These are phyloP conservation scores for Chlorencoelia australis DNA, from an alignment of 2,329 filamentous ascomycete species.

Conservation along the genomic window DNA sequence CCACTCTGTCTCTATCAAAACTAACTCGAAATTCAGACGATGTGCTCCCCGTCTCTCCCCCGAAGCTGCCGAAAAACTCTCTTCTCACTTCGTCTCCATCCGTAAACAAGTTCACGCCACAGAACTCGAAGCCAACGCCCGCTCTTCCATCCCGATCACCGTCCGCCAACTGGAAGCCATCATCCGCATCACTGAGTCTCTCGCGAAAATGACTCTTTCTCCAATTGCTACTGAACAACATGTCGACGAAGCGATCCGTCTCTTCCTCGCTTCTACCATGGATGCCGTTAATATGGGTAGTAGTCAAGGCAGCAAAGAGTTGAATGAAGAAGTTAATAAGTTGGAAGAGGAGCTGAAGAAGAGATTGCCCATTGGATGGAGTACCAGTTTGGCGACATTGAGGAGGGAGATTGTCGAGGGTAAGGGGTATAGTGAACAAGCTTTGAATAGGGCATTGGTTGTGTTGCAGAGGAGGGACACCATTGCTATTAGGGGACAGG, in stretches of 20 bases:
- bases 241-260: conserved; percentile 91
- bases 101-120: conserved; percentile 85
- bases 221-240: conserved; percentile 82
- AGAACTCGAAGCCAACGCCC: conserved; percentile 79
- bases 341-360: conserved; percentile 84
- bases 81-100: conserved; percentile 94
- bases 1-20: not conserved
- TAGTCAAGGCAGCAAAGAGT: conserved; percentile 71
- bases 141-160: conserved; percentile 93
- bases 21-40: conserved; percentile 43
- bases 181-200: conserved; percentile 89
- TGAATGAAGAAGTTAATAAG: conserved; percentile 81
- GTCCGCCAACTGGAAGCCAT: conserved; percentile 96
- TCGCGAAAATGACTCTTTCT: conserved; percentile 82
- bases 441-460: conserved; percentile 73
- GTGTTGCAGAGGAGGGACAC: conserved; percentile 82
- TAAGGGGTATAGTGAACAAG: conserved; percentile 81
- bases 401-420: conserved; percentile 86
- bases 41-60: conserved; percentile 85
- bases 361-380: conserved; percentile 88
- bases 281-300: conserved; percentile 89
- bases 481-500: conserved; percentile 69
- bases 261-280: conserved; percentile 97
- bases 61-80: conserved; percentile 90
- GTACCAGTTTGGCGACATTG: conserved; percentile 77